Evolutionary conservation across 75 land plant species (phyloP).

Genomic region (Isoetes taiwanensis): DNA sequence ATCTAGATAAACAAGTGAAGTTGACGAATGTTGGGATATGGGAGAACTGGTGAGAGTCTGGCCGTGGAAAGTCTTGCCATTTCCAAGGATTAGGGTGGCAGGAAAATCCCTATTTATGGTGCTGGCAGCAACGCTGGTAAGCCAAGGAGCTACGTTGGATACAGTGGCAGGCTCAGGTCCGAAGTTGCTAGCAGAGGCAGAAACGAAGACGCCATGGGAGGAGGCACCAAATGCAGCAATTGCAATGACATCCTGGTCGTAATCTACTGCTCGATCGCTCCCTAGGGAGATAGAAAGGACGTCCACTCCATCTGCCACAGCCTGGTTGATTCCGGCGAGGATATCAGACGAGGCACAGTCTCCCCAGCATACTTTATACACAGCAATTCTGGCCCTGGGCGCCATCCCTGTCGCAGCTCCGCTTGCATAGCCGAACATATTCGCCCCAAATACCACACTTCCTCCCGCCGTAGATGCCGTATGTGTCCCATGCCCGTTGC

Average conservation of each 20-base stretch:
- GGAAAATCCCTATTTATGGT: conserved; percentile 24
- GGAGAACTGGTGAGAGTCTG: conserved; percentile 31
- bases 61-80: conserved; percentile 3
- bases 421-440: conserved; percentile 25
- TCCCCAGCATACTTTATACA: conserved; percentile 64
- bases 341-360: conserved; percentile 42
- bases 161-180: conserved; percentile 29
- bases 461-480: conserved; percentile 67
- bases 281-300: conserved; percentile 33
- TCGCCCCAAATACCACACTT: conserved; percentile 30
- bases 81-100: conserved; percentile 14
- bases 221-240: conserved; percentile 33
- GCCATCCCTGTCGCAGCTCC: conserved; percentile 63
- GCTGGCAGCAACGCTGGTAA: conserved; percentile 35
- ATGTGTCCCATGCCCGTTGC: conserved; percentile 49
- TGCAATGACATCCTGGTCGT: conserved; percentile 23
- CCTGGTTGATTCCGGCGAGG: conserved; percentile 43
- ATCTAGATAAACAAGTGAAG: no score
- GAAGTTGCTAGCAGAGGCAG: conserved; percentile 31
- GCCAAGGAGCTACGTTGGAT: conserved; percentile 36
- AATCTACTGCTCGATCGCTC: conserved; percentile 11
- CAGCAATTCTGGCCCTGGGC: conserved; percentile 54
- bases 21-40: no score
- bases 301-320: conserved; percentile 36
- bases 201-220: conserved; percentile 12